Conservation (phyloP, 225 moss, liverwort and hornwort genomes). For the Physcomitrellopsis africana region DNA sequence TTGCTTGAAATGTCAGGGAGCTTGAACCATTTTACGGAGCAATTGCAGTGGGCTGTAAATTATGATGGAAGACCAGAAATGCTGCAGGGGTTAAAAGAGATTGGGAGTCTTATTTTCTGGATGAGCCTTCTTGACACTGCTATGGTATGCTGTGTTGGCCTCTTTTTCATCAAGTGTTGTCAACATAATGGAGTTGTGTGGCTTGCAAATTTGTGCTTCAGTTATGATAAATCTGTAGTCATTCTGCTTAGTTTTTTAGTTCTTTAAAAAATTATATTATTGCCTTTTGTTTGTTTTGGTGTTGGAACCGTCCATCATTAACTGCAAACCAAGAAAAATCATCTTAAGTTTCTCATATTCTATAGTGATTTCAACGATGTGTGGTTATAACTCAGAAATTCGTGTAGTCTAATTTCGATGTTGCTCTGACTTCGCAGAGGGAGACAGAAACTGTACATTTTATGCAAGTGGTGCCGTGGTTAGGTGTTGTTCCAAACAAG, state of each 20-base stretch:
- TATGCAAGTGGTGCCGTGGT: constrained; percentile 99
- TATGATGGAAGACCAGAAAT: constrained; percentile 78
- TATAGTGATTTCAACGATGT: background rate
- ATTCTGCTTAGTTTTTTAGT: background rate
- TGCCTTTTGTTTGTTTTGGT: background rate
- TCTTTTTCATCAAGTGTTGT: background rate
- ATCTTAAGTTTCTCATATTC: background rate
- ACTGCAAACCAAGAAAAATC: background rate
- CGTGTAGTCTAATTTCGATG: constrained; percentile 5
- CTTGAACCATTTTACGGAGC: constrained; percentile 91
- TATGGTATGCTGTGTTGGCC: constrained; percentile 56
- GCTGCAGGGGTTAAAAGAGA: constrained; percentile 82
- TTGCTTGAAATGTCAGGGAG: constrained; percentile 59
- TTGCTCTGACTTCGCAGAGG: constrained; percentile 57
- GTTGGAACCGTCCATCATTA: background rate
- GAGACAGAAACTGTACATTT: constrained; percentile 94
- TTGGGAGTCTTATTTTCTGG: constrained; percentile 95
- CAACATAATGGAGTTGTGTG: constrained; percentile 8
- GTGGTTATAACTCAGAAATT: constrained; percentile 3
- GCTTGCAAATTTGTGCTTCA: constrained; percentile 1
- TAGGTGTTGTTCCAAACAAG: constrained; percentile 93
- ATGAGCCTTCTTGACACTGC: constrained; percentile 99
- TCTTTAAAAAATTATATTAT: background rate
- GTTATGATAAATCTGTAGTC: background rate
- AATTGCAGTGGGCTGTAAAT: constrained; percentile 88